A percentile compares a stretch with the other conserved stretches of the same genome.
Conservation (phyloP, 1,139 yeast species). For the Hansenula sp. region DNA sequence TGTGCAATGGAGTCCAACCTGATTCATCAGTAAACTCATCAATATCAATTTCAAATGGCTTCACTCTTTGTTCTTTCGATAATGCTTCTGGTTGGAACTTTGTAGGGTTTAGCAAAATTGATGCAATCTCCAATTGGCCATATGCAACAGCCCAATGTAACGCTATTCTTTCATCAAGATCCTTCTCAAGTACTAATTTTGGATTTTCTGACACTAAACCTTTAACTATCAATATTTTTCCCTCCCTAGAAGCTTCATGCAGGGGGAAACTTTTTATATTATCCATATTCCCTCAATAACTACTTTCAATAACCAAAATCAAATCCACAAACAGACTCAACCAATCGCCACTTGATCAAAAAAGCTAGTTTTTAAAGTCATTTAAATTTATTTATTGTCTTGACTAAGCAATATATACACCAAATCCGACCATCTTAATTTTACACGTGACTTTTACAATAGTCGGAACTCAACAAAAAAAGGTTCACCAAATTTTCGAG, state of each 20-base stretch:
- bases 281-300: background rate
- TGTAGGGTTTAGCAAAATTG: conserved; percentile 41
- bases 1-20: conserved; percentile 89
- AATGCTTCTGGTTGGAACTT: conserved; percentile 7
- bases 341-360: too few species aligned
- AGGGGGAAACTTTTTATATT: conserved; percentile 23
- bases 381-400: too few species aligned
- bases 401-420: too few species aligned
- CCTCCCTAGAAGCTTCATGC: conserved; percentile 59
- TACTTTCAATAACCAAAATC: too few species aligned
- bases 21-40: conserved; percentile 68
- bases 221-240: conserved; percentile 44
- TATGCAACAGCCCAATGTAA: conserved; percentile 87
- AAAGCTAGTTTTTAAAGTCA: too few species aligned
- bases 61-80: conserved; percentile 10
- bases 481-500: background rate
- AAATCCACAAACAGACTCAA: too few species aligned
- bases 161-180: conserved; percentile 77
- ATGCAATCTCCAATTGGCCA: conserved; percentile 50
- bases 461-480: background rate
- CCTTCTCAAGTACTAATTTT: conserved; percentile 39
- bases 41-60: conserved; percentile 43
- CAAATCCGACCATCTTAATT: too few species aligned
- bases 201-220: conserved; percentile 47
- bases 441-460: background rate